phyloP scores from a whole-genome alignment of 495 filamentous ascomycete genomes.

The Arthonia radiata region DNA sequence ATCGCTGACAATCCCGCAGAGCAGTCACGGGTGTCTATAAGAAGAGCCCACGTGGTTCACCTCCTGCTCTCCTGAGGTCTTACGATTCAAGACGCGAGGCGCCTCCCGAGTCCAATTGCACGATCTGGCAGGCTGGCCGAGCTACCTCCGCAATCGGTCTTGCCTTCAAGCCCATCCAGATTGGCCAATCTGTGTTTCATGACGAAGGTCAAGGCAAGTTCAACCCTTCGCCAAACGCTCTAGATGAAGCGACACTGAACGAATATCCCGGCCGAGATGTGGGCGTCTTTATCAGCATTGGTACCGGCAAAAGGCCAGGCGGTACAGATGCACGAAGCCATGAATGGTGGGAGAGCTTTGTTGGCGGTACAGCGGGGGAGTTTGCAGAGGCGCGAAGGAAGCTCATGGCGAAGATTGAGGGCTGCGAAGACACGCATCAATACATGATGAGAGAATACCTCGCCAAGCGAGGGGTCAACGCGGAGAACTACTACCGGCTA shows the following conservation, averaged over 20 bases:
- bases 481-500: conserved; percentile 87
- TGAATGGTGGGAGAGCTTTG: conserved; percentile 83
- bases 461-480: conserved; percentile 48
- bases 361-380: conserved; percentile 42
- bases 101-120: conserved; percentile 68
- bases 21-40: conserved; percentile 83
- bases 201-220: conserved; percentile 84
- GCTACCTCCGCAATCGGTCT: conserved; percentile 80
- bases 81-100: conserved; percentile 88
- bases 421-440: conserved; percentile 76
- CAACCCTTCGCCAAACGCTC: conserved; percentile 62
- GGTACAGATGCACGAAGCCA: conserved; percentile 39
- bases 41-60: conserved; percentile 38
- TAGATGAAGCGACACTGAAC: conserved; percentile 76
- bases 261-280: conserved; percentile 88
- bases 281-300: conserved; percentile 72
- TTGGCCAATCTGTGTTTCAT: conserved; percentile 79
- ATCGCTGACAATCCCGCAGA: conserved; percentile 23
- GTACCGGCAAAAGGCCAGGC: conserved; percentile 68
- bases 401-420: conserved; percentile 76
- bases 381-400: conserved; percentile 72
- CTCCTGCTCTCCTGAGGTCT: conserved; percentile 55
- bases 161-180: conserved; percentile 87
- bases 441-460: conserved; percentile 57
- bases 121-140: conserved; percentile 84